Percentiles rank a stretch among this genome's conserved stretches.
Conservation (phyloP, 495 filamentous ascomycete genomes). For the Penicillium nucicola region DNA sequence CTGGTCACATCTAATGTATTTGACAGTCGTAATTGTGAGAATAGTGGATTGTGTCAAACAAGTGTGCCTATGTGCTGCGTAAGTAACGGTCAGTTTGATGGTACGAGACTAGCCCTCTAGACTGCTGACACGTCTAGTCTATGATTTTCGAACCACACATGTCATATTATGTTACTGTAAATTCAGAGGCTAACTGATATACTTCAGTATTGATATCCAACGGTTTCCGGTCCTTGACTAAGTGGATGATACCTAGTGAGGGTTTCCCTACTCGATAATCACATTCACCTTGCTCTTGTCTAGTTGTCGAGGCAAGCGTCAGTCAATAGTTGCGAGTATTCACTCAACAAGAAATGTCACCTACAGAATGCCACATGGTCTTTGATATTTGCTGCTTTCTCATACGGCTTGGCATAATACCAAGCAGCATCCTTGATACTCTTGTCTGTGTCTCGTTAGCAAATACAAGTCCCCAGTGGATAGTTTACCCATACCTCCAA, state of each 20-base stretch:
- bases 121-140: too few relatives aligned
- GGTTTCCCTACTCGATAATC: conserved; percentile 3
- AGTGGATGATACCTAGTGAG: too few relatives aligned
- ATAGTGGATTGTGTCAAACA: too few relatives aligned
- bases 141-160: too few relatives aligned
- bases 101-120: too few relatives aligned
- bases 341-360: conserved; percentile 11
- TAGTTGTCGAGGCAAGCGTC: not conserved
- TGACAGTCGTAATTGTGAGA: too few relatives aligned
- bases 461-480: not conserved
- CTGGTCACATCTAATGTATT: too few relatives aligned
- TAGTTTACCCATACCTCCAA: conserved; percentile 46
- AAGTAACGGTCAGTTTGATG: too few relatives aligned
- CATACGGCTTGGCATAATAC: conserved; percentile 60
- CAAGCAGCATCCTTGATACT: conserved; percentile 60
- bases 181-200: too few relatives aligned
- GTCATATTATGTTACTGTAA: too few relatives aligned
- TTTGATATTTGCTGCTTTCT: conserved; percentile 56
- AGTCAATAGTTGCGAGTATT: not conserved
- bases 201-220: not conserved
- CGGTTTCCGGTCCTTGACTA: too few relatives aligned
- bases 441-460: conserved; percentile 39
- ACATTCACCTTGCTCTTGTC: conserved; percentile 16
- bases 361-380: conserved; percentile 67
- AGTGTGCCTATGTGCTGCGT: too few relatives aligned